Conservation (phyloP, 768 basidiomycete species). For the Omphalotus guepiniiformis region DNA sequence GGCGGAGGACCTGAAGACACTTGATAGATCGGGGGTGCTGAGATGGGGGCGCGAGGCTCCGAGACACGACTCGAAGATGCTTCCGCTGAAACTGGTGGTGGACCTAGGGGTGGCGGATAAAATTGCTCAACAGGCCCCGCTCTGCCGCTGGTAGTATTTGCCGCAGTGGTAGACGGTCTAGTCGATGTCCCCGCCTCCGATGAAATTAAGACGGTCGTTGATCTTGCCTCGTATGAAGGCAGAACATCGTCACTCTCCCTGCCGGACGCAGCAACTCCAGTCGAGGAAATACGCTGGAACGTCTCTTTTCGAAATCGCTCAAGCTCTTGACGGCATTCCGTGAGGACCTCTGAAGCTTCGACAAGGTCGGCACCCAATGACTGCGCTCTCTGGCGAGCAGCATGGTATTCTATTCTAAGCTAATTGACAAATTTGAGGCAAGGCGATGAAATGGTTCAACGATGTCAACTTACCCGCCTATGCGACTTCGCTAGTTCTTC, state of each 20-base stretch:
- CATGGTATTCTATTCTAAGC: slow-evolving; percentile 10
- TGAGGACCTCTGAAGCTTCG: slow-evolving; percentile 15
- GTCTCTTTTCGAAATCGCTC: slow-evolving; percentile 21
- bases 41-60: too few relatives aligned
- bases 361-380: slow-evolving; percentile 15
- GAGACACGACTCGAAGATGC: too few relatives aligned
- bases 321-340: slow-evolving; percentile 12
- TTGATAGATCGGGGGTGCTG: slow-evolving; percentile 5
- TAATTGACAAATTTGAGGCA: neutral
- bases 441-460: neutral
- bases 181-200: neutral
- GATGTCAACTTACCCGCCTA: slow-evolving; percentile 24
- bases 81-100: too few relatives aligned
- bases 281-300: slow-evolving; percentile 28
- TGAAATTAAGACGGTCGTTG: neutral
- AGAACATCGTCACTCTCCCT: neutral
- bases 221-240: too few relatives aligned
- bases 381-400: slow-evolving; percentile 6
- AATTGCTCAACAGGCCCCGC: neutral
- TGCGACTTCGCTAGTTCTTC: slow-evolving; percentile 32
- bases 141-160: neutral
- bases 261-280: slow-evolving; percentile 16
- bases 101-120: neutral
- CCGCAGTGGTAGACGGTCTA: neutral
- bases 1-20: slow-evolving; percentile 9